These are phyloP conservation scores for Acacia acuminata DNA, from an alignment of 306 rosid genomes.

Conservation along the genomic window DNA sequence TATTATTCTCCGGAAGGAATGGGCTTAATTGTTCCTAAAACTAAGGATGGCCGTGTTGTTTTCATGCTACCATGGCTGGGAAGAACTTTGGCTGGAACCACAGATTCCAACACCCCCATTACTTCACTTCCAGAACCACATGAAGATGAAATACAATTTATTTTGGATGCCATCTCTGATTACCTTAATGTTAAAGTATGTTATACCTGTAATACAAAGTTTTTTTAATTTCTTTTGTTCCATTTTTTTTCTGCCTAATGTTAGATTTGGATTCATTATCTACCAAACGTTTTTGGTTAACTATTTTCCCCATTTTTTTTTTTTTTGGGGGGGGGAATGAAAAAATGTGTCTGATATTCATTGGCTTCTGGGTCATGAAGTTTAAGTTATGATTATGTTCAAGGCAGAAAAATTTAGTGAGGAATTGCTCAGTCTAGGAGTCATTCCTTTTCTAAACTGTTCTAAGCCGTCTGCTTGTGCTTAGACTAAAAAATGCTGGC, in stretches of 20 bases:
- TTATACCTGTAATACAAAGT: slow-evolving; percentile 21
- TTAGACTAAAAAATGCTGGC: slow-evolving; percentile 32
- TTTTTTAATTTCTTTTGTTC: not conserved
- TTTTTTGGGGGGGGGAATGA: not conserved
- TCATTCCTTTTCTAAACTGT: slow-evolving; percentile 16
- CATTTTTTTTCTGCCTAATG: not conserved
- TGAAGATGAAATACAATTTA: slow-evolving; percentile 94
- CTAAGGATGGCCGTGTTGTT: slow-evolving; percentile 96
- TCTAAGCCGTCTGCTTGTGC: slow-evolving; percentile 25
- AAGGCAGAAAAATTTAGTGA: slow-evolving; percentile 14
- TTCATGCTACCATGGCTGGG: slow-evolving; percentile 99
- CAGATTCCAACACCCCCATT: slow-evolving; percentile 86
- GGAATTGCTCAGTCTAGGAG: slow-evolving; percentile 28
- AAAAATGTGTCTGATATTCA: slow-evolving; percentile 8
- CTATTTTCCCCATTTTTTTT: slow-evolving; percentile 12
- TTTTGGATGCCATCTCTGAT: slow-evolving; percentile 90
- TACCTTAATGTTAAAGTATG: slow-evolving; percentile 95
- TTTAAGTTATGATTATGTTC: slow-evolving; percentile 12
- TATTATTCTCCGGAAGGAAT: slow-evolving; percentile 98
- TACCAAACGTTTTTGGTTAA: not conserved
- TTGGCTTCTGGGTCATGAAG: not conserved
- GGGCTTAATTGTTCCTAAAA: slow-evolving; percentile 98
- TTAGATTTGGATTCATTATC: slow-evolving; percentile 13
- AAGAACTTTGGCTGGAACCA: slow-evolving; percentile 95
- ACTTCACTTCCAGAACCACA: slow-evolving; percentile 95